phyloP scores from a whole-genome alignment of 495 filamentous ascomycete species.

The Talaromyces wortmannii region DNA sequence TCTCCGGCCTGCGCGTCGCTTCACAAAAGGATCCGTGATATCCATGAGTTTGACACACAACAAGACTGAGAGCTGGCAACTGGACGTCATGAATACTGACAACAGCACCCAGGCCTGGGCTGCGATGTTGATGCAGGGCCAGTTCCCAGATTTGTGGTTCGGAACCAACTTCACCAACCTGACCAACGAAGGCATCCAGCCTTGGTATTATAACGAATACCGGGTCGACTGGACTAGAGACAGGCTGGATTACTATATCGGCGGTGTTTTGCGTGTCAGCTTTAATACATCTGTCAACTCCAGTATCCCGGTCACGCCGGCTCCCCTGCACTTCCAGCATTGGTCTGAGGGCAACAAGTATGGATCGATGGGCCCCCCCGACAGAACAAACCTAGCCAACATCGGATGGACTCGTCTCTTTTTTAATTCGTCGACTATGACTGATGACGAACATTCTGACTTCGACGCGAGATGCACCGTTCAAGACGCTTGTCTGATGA shows the following conservation, averaged over 20 bases:
- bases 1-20: conserved; percentile 14
- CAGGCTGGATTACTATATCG: conserved; percentile 22
- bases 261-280: conserved; percentile 4
- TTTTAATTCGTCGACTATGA: conserved; percentile 32
- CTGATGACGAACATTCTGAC: conserved; percentile 9
- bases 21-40: conserved; percentile 20
- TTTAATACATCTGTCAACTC: conserved; percentile 11
- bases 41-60: conserved; percentile 30
- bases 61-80: conserved; percentile 20
- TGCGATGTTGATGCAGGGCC: conserved; percentile 19
- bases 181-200: conserved; percentile 6
- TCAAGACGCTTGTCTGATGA: conserved; percentile 20
- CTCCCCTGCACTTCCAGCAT: conserved; percentile 26
- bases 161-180: conserved; percentile 23
- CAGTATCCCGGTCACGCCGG: conserved; percentile 18
- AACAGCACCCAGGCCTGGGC: conserved; percentile 19
- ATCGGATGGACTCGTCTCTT: conserved; percentile 30
- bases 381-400: conserved; percentile 15
- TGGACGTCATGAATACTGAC: conserved; percentile 27
- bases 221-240: conserved; percentile 32
- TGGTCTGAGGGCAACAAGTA: conserved; percentile 29
- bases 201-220: conserved; percentile 28
- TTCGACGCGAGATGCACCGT: conserved; percentile 16
- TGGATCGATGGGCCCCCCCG: conserved; percentile 25
- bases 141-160: conserved; percentile 15